A percentile compares a stretch with the other conserved stretches of the same genome.
Evolutionary conservation across 306 rosid species (phyloP).

Genomic region (Abrus precatorius): DNA sequence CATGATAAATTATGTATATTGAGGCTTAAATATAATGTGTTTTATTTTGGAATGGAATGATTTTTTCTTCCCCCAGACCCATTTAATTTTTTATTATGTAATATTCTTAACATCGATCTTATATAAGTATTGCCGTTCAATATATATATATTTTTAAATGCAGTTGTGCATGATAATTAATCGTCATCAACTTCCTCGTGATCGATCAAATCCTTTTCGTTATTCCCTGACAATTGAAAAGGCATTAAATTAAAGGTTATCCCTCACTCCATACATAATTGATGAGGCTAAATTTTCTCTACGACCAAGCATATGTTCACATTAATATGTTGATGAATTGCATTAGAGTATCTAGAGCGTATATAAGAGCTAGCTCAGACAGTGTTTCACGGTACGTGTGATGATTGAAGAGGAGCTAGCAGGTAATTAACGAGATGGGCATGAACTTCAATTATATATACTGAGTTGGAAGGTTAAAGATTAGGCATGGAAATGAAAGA

Average conservation of each 20-base stretch:
- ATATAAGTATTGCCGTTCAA: too few species aligned
- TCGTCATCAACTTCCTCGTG: background rate
- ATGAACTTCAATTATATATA: too few species aligned
- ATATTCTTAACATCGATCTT: too few species aligned
- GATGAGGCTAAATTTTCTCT: background rate
- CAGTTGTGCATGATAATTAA: too few species aligned
- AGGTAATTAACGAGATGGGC: too few species aligned
- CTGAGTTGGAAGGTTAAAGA: background rate
- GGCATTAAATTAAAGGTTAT: background rate
- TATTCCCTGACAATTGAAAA: background rate
- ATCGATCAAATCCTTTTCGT: background rate
- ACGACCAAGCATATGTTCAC: background rate
- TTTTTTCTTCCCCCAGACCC: too few species aligned
- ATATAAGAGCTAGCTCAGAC: background rate
- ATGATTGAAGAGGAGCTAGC: background rate
- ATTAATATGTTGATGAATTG: background rate
- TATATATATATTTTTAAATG: background rate
- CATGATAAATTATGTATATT: too few species aligned
- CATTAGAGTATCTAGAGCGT: background rate
- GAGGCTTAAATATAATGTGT: too few species aligned
- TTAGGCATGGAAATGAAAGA: constrained; percentile 2
- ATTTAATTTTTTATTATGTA: too few species aligned
- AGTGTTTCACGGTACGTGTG: background rate
- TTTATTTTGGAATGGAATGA: too few species aligned
- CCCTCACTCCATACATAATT: background rate